Conservation (phyloP, 139 green algal genomes). For the Nannochloris sp. region DNA sequence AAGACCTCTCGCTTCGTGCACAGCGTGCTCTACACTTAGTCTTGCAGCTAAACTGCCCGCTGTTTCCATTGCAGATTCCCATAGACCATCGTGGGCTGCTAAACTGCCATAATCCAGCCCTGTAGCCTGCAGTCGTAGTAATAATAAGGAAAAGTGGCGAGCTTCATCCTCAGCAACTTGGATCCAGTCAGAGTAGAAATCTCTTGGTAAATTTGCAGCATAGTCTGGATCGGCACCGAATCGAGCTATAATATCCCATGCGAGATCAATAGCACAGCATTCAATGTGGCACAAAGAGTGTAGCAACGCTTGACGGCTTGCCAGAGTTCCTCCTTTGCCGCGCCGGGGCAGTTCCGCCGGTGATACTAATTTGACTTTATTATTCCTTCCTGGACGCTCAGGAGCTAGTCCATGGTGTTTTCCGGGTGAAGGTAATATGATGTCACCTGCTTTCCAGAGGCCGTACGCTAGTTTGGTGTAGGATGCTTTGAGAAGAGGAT, state of each 20-base stretch:
- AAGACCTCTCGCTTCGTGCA: constrained; percentile 76
- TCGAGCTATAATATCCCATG: constrained; percentile 76
- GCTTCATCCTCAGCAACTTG: constrained; percentile 78
- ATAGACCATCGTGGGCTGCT: constrained; percentile 80
- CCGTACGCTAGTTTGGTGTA: neutral
- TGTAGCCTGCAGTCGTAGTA: constrained; percentile 21
- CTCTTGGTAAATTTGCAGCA: constrained; percentile 37
- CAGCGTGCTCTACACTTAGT: constrained; percentile 86
- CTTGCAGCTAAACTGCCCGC: constrained; percentile 40
- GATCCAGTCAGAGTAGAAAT: constrained; percentile 78
- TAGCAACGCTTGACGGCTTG: constrained; percentile 39
- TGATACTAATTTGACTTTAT: constrained; percentile 46
- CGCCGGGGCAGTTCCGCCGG: constrained; percentile 34
- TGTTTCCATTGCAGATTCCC: constrained; percentile 71
- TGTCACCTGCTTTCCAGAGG: neutral
- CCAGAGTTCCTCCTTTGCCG: constrained; percentile 58
- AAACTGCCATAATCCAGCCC: constrained; percentile 27
- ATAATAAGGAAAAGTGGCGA: constrained; percentile 69
- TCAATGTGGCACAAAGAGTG: constrained; percentile 69
- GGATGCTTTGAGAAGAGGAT: neutral
- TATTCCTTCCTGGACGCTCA: neutral
- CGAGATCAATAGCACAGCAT: constrained; percentile 76
- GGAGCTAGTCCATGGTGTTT: neutral
- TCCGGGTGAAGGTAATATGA: neutral
- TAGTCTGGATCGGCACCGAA: constrained; percentile 47